Percentiles rank a stretch among this genome's conserved stretches.
These are phyloP conservation scores for Aspergillus candidus DNA, from an alignment of 2,329 filamentous ascomycete genomes.

Conservation along the genomic window DNA sequence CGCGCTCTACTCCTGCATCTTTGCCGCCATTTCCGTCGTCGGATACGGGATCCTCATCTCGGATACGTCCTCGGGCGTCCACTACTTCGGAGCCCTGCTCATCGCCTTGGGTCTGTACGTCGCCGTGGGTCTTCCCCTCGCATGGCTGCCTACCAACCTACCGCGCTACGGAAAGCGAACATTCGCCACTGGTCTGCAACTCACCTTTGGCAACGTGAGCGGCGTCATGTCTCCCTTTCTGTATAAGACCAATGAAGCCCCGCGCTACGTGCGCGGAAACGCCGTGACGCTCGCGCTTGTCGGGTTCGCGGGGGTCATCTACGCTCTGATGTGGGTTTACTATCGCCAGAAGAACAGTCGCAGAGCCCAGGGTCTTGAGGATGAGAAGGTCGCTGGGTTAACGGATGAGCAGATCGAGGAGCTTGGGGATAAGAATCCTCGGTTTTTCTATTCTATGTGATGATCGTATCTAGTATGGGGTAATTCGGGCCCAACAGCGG, in stretches of 20 bases:
- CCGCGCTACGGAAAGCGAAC: conserved; percentile 72
- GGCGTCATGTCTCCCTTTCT: conserved; percentile 68
- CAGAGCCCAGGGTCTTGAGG: conserved; percentile 31
- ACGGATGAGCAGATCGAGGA: conserved; percentile 39
- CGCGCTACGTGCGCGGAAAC: conserved; percentile 57
- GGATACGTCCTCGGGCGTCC: conserved; percentile 53
- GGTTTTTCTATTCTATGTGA: conserved; percentile 36
- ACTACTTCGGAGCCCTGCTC: conserved; percentile 73
- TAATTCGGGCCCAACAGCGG: too few species aligned
- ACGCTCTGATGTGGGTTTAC: conserved; percentile 51
- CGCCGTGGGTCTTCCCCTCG: conserved; percentile 49
- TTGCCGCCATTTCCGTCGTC: conserved; percentile 57
- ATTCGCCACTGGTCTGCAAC: conserved; percentile 63
- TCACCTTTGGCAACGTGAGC: conserved; percentile 63
- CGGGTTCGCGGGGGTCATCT: conserved; percentile 49
- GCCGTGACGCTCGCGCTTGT: conserved; percentile 56
- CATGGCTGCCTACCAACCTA: conserved; percentile 59
- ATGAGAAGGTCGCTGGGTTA: conserved; percentile 34
- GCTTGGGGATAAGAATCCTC: conserved; percentile 39
- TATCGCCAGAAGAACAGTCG: conserved; percentile 46
- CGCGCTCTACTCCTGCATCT: conserved; percentile 58
- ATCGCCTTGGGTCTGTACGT: conserved; percentile 67
- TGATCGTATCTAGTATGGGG: not conserved
- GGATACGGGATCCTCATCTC: conserved; percentile 65
- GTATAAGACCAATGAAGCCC: conserved; percentile 43